Percentiles rank a stretch among this genome's conserved stretches.
Conservation (phyloP, 179 eudicot genomes). For the Actinidia arguta region DNA sequence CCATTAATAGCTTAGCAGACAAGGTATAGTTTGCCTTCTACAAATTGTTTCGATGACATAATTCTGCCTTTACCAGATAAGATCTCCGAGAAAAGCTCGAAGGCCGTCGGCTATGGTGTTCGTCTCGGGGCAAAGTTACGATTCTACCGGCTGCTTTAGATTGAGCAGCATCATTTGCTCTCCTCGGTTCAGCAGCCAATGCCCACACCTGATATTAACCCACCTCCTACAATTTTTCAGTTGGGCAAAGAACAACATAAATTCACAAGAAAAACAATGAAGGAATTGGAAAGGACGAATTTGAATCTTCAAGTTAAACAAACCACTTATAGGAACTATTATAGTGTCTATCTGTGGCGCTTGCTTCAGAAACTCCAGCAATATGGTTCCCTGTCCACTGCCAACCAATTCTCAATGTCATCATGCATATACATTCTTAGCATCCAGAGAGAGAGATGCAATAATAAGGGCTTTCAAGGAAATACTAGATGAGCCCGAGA, state of each 20-base stretch:
- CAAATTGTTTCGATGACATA: background rate
- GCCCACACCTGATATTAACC: constrained; percentile 94
- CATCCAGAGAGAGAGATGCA: background rate
- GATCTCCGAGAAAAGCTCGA: constrained; percentile 90
- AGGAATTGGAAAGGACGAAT: constrained; percentile 2
- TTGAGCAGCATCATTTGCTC: constrained; percentile 93
- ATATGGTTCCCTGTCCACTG: constrained; percentile 96
- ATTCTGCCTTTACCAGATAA: constrained; percentile 60
- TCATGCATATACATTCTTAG: background rate
- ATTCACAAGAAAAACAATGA: constrained; percentile 6
- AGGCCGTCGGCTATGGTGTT: constrained; percentile 96
- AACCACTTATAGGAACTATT: constrained; percentile 91
- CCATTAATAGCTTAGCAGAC: no score
- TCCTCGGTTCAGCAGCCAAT: constrained; percentile 93
- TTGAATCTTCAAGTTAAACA: constrained; percentile 9
- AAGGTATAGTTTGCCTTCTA: background rate
- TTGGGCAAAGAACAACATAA: background rate
- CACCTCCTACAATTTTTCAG: constrained; percentile 72
- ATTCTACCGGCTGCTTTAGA: constrained; percentile 79
- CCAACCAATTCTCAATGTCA: constrained; percentile 13
- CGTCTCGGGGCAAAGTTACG: constrained; percentile 63
- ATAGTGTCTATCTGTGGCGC: constrained; percentile 87
- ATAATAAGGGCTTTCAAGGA: background rate
- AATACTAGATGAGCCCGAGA: background rate
- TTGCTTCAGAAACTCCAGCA: constrained; percentile 89